Evolutionary conservation across 2,329 filamentous ascomycete genomes (phyloP).

Genomic region (Monosporascus sp.): DNA sequence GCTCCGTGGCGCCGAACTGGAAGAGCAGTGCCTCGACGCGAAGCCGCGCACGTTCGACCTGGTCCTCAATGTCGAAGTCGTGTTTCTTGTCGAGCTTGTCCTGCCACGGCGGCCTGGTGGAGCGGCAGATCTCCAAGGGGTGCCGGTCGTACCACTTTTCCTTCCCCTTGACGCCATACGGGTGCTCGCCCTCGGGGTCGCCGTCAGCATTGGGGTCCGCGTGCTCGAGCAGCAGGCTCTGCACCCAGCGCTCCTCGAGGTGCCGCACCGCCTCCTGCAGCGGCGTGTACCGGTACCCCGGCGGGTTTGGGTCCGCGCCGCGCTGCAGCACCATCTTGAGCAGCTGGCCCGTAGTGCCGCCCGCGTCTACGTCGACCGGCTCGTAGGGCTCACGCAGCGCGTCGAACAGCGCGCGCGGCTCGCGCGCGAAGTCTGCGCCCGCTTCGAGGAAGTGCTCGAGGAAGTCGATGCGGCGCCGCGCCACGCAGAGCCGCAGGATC

Average conservation of each 20-base stretch:
- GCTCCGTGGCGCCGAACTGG: conserved; percentile 9
- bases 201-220: conserved; percentile 11
- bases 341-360: conserved; percentile 7
- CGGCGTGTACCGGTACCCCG: conserved; percentile 11
- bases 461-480: background rate
- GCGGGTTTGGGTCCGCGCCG: conserved; percentile 14
- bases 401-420: conserved; percentile 4
- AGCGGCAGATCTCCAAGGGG: conserved; percentile 12
- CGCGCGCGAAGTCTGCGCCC: conserved; percentile 8
- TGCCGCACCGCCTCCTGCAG: conserved; percentile 12
- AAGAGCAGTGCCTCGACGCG: conserved; percentile 7
- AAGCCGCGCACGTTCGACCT: conserved; percentile 3
- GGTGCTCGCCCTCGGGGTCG: conserved; percentile 6
- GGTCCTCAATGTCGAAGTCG: conserved; percentile 1
- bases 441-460: conserved; percentile 5
- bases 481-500: conserved; percentile 6
- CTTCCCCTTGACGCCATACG: conserved; percentile 1
- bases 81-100: background rate
- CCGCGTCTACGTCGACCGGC: conserved; percentile 1
- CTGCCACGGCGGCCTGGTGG: background rate
- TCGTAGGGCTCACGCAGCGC: background rate
- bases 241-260: conserved; percentile 15
- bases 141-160: conserved; percentile 4
- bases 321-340: conserved; percentile 14
- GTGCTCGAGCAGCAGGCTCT: conserved; percentile 11